Evolutionary conservation across 495 filamentous ascomycete species (phyloP).

Genomic region (Paragyromitra xinjiangensis): DNA sequence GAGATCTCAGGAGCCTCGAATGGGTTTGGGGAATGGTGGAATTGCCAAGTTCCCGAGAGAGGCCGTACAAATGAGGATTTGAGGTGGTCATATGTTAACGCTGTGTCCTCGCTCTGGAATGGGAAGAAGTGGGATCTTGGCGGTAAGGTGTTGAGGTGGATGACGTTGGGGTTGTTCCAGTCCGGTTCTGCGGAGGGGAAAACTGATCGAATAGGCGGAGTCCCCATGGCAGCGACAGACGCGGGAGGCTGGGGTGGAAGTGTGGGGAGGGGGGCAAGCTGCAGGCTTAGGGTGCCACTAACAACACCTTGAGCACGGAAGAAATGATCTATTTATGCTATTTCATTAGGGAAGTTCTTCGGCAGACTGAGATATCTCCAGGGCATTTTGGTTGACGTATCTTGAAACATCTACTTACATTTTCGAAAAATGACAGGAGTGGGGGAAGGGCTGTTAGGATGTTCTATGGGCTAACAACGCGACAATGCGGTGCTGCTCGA

Average conservation of each 20-base stretch:
- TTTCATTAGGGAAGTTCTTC: background rate
- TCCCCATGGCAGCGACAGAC: constrained; percentile 26
- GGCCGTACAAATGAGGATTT: constrained; percentile 59
- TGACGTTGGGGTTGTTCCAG: constrained; percentile 69
- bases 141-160: constrained; percentile 71
- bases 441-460: background rate
- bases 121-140: constrained; percentile 70
- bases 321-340: constrained; percentile 3
- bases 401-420: constrained; percentile 6
- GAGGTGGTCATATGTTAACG: constrained; percentile 54
- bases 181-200: constrained; percentile 59
- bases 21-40: constrained; percentile 65
- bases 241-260: background rate
- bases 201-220: constrained; percentile 12
- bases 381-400: background rate
- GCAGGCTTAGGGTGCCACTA: background rate
- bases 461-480: background rate
- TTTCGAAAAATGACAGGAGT: background rate
- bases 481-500: background rate
- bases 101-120: constrained; percentile 59
- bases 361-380: background rate
- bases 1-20: constrained; percentile 61
- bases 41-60: constrained; percentile 70
- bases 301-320: background rate
- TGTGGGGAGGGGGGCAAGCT: background rate